Evolutionary conservation across 768 basidiomycete species (phyloP).

Genomic region (Nidularia sp.): DNA sequence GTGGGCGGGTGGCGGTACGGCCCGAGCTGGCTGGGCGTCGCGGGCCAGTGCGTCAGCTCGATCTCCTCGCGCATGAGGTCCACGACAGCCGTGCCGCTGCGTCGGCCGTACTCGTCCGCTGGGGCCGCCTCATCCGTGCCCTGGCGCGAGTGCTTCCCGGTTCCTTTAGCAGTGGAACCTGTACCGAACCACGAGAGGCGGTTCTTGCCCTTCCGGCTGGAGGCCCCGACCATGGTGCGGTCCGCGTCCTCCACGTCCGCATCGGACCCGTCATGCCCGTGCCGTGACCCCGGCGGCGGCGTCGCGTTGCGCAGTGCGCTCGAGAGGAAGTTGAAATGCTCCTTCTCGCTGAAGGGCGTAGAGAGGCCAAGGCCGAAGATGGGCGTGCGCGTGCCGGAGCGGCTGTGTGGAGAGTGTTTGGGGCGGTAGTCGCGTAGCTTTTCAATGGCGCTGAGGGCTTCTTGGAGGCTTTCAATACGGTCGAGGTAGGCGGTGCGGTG

Average conservation of each 20-base stretch:
- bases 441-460: conserved; percentile 58
- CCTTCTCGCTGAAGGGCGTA: conserved; percentile 41
- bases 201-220: conserved; percentile 12
- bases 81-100: neutral
- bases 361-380: conserved; percentile 26
- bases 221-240: conserved; percentile 5
- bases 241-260: conserved; percentile 12
- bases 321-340: conserved; percentile 31
- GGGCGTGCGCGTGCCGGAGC: conserved; percentile 40
- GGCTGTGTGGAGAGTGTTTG: conserved; percentile 21
- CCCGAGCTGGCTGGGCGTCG: conserved; percentile 14
- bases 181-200: conserved; percentile 8
- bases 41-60: conserved; percentile 12
- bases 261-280: conserved; percentile 11
- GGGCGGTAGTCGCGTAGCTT: conserved; percentile 65
- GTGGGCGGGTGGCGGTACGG: conserved; percentile 38
- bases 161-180: neutral
- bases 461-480: conserved; percentile 54
- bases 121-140: neutral
- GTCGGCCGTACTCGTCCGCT: conserved; percentile 9
- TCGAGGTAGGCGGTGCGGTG: conserved; percentile 77
- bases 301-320: conserved; percentile 21
- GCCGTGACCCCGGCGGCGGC: conserved; percentile 11
- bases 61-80: conserved; percentile 8
- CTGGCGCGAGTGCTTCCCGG: neutral